These are phyloP conservation scores for Colletotrichum tabaci DNA, from an alignment of 2,329 filamentous ascomycete species.

Conservation along the genomic window DNA sequence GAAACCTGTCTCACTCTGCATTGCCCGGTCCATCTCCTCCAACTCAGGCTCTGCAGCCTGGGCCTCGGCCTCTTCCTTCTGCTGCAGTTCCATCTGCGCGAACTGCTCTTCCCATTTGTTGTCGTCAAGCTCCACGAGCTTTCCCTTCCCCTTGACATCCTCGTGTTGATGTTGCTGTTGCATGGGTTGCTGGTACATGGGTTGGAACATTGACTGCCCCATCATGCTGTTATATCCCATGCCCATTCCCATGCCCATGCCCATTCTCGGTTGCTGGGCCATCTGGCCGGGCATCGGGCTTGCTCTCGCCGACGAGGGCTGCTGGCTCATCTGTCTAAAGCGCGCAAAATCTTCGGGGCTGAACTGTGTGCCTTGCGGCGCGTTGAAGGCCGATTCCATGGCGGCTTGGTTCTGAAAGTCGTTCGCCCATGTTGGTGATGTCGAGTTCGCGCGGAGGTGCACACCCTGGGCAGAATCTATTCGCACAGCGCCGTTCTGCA, in stretches of 20 bases:
- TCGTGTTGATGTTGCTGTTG: slow-evolving; percentile 64
- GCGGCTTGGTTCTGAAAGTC: slow-evolving; percentile 72
- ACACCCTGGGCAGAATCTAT: slow-evolving; percentile 65
- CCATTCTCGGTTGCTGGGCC: slow-evolving; percentile 54
- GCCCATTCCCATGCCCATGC: slow-evolving; percentile 66
- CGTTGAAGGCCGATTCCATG: slow-evolving; percentile 81
- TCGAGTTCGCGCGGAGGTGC: slow-evolving; percentile 67
- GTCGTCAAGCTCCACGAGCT: slow-evolving; percentile 94
- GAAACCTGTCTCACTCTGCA: slow-evolving; percentile 80
- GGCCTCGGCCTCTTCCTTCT: slow-evolving; percentile 67
- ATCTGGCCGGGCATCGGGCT: slow-evolving; percentile 72
- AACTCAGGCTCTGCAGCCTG: slow-evolving; percentile 84
- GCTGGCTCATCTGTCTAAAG: slow-evolving; percentile 82
- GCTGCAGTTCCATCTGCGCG: slow-evolving; percentile 83
- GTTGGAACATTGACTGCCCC: slow-evolving; percentile 68
- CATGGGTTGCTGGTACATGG: slow-evolving; percentile 62
- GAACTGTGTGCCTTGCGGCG: slow-evolving; percentile 74
- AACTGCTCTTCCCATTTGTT: slow-evolving; percentile 98
- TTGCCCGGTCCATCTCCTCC: slow-evolving; percentile 82
- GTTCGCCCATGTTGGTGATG: slow-evolving; percentile 69
- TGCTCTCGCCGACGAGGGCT: slow-evolving; percentile 65
- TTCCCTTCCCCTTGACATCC: slow-evolving; percentile 85
- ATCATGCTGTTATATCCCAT: slow-evolving; percentile 73
- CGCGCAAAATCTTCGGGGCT: slow-evolving; percentile 88
- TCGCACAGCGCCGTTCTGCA: slow-evolving; percentile 64